These are phyloP conservation scores for Pilasporangium apinafurcum DNA, from an alignment of 352 stramenopile species.

Conservation along the genomic window DNA sequence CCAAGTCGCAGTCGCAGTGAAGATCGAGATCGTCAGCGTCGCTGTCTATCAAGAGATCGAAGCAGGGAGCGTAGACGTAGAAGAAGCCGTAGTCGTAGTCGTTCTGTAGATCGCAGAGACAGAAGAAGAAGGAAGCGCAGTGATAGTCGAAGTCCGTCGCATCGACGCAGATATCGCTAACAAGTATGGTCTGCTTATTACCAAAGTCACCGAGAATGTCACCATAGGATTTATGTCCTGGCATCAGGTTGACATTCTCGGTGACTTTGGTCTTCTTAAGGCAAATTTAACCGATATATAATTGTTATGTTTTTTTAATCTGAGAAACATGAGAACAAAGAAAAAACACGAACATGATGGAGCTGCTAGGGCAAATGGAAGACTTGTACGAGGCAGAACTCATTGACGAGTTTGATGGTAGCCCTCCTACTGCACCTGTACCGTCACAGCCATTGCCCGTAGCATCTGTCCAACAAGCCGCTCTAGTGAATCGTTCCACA, in stretches of 20 bases:
- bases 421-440: not conserved
- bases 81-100: constrained; percentile 7
- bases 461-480: not conserved
- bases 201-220: not conserved
- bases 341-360: constrained; percentile 6
- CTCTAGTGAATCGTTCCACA: not conserved
- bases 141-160: not conserved
- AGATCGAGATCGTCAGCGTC: constrained; percentile 8
- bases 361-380: too few species aligned
- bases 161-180: constrained; percentile 11
- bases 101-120: constrained; percentile 5
- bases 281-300: too few species aligned
- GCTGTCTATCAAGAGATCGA: constrained; percentile 9
- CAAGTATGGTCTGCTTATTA: too few species aligned
- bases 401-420: constrained; percentile 63
- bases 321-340: too few species aligned
- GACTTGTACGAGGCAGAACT: constrained; percentile 38
- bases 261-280: too few species aligned
- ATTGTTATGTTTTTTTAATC: too few species aligned
- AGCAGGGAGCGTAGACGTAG: constrained; percentile 1
- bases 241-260: too few species aligned
- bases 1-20: constrained; percentile 6
- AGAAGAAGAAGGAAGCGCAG: constrained; percentile 2
- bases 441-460: not conserved
- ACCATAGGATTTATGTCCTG: too few species aligned